phyloP scores from a whole-genome alignment of 2,329 filamentous ascomycete species.

The Cladosporium austrohemisphaericum region DNA sequence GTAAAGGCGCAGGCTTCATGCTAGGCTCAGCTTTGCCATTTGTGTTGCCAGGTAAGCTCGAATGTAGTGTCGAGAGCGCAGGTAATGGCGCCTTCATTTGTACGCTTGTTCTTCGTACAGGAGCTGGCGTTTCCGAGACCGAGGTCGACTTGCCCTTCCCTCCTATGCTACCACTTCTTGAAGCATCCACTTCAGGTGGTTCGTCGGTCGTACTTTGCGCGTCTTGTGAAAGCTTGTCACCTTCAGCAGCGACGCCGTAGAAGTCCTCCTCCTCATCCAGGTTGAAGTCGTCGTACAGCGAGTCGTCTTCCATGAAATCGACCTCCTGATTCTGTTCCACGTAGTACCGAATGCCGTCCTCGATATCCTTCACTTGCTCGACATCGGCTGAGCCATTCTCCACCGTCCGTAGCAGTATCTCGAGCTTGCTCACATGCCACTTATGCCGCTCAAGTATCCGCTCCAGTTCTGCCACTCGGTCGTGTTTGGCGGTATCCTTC shows the following conservation, averaged over 20 bases:
- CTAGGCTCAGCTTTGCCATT: slow-evolving; percentile 54
- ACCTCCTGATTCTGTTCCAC: slow-evolving; percentile 83
- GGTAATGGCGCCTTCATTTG: slow-evolving; percentile 93
- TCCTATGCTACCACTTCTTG: slow-evolving; percentile 48
- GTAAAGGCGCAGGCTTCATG: slow-evolving; percentile 92
- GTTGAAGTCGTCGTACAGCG: slow-evolving; percentile 90
- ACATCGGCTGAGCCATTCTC: slow-evolving; percentile 90
- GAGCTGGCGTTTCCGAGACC: slow-evolving; percentile 55
- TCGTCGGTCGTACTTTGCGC: slow-evolving; percentile 90
- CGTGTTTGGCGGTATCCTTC: slow-evolving; percentile 75
- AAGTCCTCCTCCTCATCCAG: slow-evolving; percentile 87
- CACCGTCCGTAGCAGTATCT: slow-evolving; percentile 81
- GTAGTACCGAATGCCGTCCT: slow-evolving; percentile 93
- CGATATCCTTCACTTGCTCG: slow-evolving; percentile 79
- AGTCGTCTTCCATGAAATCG: slow-evolving; percentile 91
- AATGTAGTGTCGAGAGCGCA: slow-evolving; percentile 85
- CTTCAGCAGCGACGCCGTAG: slow-evolving; percentile 75
- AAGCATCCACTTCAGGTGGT: slow-evolving; percentile 53
- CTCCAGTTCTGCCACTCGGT: slow-evolving; percentile 83
- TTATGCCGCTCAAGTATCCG: slow-evolving; percentile 85
- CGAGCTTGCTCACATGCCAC: slow-evolving; percentile 91
- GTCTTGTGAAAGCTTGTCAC: slow-evolving; percentile 90
- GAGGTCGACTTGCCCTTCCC: slow-evolving; percentile 46
- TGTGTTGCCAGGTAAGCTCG: slow-evolving; percentile 59
- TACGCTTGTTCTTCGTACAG: slow-evolving; percentile 70